A percentile compares a stretch with the other conserved stretches of the same genome.
These are phyloP conservation scores for Blastomyces percursus DNA, from an alignment of 2,329 filamentous ascomycete genomes.

Conservation along the genomic window DNA sequence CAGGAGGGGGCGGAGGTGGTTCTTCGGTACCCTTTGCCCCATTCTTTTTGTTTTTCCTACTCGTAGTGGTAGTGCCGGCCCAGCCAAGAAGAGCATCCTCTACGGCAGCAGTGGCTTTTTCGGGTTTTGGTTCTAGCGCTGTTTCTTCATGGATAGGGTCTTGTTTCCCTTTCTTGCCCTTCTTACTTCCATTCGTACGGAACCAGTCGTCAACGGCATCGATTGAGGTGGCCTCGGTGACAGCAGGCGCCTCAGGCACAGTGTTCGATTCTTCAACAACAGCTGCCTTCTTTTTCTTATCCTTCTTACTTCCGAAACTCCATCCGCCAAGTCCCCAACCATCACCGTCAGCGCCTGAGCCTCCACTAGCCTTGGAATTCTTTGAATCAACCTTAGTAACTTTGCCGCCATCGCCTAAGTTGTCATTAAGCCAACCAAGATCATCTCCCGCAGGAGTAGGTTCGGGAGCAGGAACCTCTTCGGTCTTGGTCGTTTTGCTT, in stretches of 20 bases:
- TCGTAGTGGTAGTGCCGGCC: conserved; percentile 10
- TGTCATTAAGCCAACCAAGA: conserved; percentile 17
- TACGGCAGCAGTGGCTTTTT: conserved; percentile 16
- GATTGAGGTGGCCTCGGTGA: conserved; percentile 17
- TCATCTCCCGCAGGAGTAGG: conserved; percentile 19
- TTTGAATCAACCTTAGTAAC: conserved; percentile 17
- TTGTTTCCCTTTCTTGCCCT: conserved; percentile 39
- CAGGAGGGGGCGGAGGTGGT: conserved; percentile 18
- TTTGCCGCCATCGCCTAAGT: conserved; percentile 14
- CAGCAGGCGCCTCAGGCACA: conserved; percentile 22
- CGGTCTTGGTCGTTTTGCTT: conserved; percentile 19
- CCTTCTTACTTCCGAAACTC: conserved; percentile 23
- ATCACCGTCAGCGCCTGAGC: conserved; percentile 8
- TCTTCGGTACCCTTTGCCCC: conserved; percentile 18
- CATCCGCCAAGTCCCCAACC: conserved; percentile 14
- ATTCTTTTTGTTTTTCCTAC: conserved; percentile 36
- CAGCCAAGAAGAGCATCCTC: conserved; percentile 3
- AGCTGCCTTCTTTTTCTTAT: conserved; percentile 28
- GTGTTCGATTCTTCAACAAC: conserved; percentile 20
- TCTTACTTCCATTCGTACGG: conserved; percentile 22
- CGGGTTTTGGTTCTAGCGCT: conserved; percentile 20
- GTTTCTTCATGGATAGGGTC: conserved; percentile 27
- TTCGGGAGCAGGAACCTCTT: not conserved
- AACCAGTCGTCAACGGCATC: conserved; percentile 31
- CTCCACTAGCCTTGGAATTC: conserved; percentile 12